phyloP scores from a whole-genome alignment of 192 early-diverging fungal species.

The Backusella sp. region DNA sequence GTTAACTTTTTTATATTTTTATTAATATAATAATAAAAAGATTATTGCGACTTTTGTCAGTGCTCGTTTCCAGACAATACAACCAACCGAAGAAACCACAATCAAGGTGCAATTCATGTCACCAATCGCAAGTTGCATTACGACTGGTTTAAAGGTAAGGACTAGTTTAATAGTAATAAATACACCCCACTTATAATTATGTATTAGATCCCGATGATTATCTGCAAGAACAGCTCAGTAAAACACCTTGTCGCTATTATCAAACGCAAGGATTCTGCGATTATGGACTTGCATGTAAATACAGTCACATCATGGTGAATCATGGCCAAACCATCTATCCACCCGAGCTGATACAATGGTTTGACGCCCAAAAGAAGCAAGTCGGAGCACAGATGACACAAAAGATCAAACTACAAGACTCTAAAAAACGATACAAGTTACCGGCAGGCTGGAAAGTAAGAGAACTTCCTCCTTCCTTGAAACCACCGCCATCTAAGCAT shows the following conservation, averaged over 20 bases:
- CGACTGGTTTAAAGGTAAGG: constrained; percentile 36
- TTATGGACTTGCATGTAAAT: constrained; percentile 38
- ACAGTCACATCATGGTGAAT: constrained; percentile 33
- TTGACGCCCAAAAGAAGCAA: background rate
- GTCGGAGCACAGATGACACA: background rate
- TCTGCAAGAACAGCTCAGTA: constrained; percentile 34
- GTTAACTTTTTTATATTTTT: background rate
- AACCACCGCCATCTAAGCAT: constrained; percentile 26
- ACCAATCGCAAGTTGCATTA: constrained; percentile 35
- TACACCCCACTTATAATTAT: background rate
- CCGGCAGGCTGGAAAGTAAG: constrained; percentile 33
- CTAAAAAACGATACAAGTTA: constrained; percentile 24
- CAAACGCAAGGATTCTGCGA: constrained; percentile 29
- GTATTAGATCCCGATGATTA: constrained; percentile 31
- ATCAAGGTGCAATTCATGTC: constrained; percentile 33
- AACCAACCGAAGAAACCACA: constrained; percentile 37
- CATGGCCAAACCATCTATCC: constrained; percentile 14
- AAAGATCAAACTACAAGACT: constrained; percentile 2
- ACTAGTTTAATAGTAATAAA: background rate
- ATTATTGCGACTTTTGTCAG: constrained; percentile 45
- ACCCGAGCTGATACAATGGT: constrained; percentile 17
- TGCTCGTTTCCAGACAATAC: constrained; percentile 44
- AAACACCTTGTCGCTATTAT: constrained; percentile 38
- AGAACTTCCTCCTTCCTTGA: constrained; percentile 38
- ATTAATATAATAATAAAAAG: constrained; percentile 6